Evolutionary conservation across 306 rosid species (phyloP).

Genomic region (Vachellia pachyceras): DNA sequence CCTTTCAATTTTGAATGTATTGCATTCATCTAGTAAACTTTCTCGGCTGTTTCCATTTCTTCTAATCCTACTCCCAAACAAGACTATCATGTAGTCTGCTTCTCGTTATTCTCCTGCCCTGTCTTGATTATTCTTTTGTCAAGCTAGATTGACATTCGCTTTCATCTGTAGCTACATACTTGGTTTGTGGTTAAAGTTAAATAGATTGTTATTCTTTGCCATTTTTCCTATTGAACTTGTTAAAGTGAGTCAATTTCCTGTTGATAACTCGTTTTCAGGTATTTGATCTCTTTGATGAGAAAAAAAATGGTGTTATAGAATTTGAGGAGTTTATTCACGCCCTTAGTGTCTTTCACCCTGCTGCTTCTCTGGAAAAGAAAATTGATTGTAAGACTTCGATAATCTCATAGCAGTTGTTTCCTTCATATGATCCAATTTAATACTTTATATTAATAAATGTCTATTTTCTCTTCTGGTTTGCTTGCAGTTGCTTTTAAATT

Average conservation of each 20-base stretch:
- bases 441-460: conserved; percentile 2
- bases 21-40: neutral
- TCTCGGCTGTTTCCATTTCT: neutral
- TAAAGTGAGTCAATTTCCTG: conserved; percentile 12
- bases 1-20: neutral
- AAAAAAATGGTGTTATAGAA: conserved; percentile 70
- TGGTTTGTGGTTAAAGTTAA: conserved; percentile 20
- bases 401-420: conserved; percentile 29
- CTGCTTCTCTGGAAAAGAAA: conserved; percentile 59
- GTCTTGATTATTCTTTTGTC: conserved; percentile 5
- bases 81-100: neutral
- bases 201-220: conserved; percentile 9
- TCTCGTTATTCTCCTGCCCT: conserved; percentile 2
- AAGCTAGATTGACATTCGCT: conserved; percentile 6
- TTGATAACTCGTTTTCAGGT: conserved; percentile 46
- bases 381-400: conserved; percentile 61
- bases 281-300: conserved; percentile 75
- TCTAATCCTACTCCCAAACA: neutral
- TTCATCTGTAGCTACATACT: conserved; percentile 7
- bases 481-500: conserved; percentile 71
- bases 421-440: conserved; percentile 5
- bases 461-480: conserved; percentile 34
- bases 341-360: conserved; percentile 75
- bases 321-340: conserved; percentile 78
- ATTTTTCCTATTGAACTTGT: conserved; percentile 24